Conservation (phyloP, 1,139 yeast species). For the Meyerozyma carpophila region DNA sequence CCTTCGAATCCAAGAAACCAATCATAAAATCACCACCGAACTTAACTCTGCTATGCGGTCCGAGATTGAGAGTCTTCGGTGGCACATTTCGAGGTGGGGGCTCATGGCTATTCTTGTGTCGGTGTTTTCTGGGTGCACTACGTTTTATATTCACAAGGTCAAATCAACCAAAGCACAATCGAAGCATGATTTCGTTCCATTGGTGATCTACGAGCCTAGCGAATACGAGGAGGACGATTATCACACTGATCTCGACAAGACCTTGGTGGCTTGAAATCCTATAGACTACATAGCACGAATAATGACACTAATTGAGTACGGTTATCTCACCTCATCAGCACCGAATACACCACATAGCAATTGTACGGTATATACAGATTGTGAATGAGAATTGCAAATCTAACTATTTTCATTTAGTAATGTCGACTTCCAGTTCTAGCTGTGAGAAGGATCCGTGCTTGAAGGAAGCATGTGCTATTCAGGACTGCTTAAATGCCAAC, state of each 20-base stretch:
- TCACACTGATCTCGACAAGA: constrained; percentile 37
- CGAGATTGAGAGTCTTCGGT: constrained; percentile 81
- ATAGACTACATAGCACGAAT: background rate
- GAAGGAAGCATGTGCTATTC: constrained; percentile 65
- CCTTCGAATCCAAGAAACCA: constrained; percentile 73
- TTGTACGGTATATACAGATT: background rate
- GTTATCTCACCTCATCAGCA: background rate
- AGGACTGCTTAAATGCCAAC: constrained; percentile 51
- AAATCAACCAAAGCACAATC: constrained; percentile 15
- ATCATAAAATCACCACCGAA: constrained; percentile 80
- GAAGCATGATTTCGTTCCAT: constrained; percentile 32
- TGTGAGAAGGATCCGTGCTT: constrained; percentile 46
- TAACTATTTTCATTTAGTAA: background rate
- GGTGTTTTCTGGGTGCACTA: constrained; percentile 38
- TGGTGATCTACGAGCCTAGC: constrained; percentile 44
- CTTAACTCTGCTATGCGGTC: constrained; percentile 77
- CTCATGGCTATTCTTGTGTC: constrained; percentile 51
- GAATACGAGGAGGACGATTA: constrained; percentile 46
- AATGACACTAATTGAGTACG: background rate
- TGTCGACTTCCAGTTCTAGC: background rate
- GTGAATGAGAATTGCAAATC: background rate
- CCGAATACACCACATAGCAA: background rate
- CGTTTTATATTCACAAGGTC: constrained; percentile 33
- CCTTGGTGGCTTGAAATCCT: constrained; percentile 7
- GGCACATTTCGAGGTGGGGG: constrained; percentile 93